Percentiles rank a stretch among this genome's conserved stretches.
Conservation (phyloP, 2,329 filamentous ascomycete genomes). For the Paraphoma sp. region DNA sequence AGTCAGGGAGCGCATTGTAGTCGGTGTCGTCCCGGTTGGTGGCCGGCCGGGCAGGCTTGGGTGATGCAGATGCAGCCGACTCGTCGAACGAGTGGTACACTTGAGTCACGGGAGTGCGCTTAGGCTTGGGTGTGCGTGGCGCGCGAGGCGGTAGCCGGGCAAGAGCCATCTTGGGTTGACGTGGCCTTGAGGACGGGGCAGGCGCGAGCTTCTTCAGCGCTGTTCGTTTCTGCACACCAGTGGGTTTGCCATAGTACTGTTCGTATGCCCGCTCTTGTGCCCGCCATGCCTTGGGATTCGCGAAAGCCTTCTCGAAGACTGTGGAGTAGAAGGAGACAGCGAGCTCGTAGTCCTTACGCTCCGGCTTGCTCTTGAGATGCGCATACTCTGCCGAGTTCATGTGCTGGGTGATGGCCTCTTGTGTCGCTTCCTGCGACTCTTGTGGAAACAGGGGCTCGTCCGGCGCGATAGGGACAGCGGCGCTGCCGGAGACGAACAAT, state of each 20-base stretch:
- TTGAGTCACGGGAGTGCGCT: constrained; percentile 41
- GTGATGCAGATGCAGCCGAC: constrained; percentile 35
- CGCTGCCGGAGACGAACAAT: constrained; percentile 40
- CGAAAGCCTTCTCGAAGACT: constrained; percentile 37
- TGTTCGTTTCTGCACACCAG: constrained; percentile 48
- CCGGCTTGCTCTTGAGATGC: constrained; percentile 37
- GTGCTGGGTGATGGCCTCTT: constrained; percentile 41
- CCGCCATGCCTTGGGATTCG: constrained; percentile 52
- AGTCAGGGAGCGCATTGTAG: constrained; percentile 74
- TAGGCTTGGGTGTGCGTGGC: constrained; percentile 43
- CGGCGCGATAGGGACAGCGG: constrained; percentile 33
- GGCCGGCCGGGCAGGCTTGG: constrained; percentile 50
- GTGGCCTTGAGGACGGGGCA: constrained; percentile 40
- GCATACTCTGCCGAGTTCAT: constrained; percentile 43
- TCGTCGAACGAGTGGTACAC: constrained; percentile 47
- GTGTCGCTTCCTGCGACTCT: constrained; percentile 32
- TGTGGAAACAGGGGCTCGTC: constrained; percentile 46
- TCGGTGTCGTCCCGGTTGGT: constrained; percentile 83
- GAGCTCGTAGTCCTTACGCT: constrained; percentile 47
- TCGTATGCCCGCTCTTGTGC: constrained; percentile 58
- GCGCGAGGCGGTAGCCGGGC: constrained; percentile 40
- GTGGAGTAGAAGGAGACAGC: constrained; percentile 41
- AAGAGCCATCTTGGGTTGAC: constrained; percentile 42
- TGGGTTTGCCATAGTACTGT: constrained; percentile 54
- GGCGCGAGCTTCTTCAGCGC: constrained; percentile 46